These are phyloP conservation scores for Lactarius pseudohatsudake DNA, from an alignment of 768 basidiomycete genomes.

Conservation along the genomic window DNA sequence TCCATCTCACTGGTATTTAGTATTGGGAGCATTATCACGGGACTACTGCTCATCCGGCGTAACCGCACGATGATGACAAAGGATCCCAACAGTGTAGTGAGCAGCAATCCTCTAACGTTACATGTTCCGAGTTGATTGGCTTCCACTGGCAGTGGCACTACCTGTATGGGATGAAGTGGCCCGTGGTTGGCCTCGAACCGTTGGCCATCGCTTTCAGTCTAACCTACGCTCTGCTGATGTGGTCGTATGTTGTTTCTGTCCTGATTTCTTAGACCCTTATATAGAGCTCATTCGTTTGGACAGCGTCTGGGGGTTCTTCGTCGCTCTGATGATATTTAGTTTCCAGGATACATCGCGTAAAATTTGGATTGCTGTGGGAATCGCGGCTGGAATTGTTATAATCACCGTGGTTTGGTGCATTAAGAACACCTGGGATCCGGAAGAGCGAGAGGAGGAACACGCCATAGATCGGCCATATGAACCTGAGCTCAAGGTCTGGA, in stretches of 20 bases:
- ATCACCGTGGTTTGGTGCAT: not conserved
- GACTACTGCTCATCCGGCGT: not conserved
- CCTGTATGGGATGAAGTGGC: not conserved
- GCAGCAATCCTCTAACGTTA: not conserved
- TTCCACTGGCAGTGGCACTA: not conserved
- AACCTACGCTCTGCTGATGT: not conserved
- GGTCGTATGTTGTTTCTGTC: not conserved
- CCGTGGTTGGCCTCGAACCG: not conserved
- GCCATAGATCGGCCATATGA: no score
- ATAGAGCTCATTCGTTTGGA: not conserved
- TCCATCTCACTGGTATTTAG: not conserved
- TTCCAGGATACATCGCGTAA: not conserved
- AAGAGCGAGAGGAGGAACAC: not conserved
- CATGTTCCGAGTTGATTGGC: not conserved
- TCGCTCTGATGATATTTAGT: not conserved
- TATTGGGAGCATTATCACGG: not conserved
- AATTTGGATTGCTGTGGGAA: not conserved
- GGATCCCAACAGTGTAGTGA: not conserved
- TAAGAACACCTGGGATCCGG: not conserved
- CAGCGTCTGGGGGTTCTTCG: not conserved
- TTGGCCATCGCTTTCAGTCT: not conserved
- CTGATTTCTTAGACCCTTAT: not conserved
- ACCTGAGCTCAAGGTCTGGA: no score
- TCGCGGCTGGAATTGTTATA: not conserved
- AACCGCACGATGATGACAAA: not conserved